phyloP scores from a whole-genome alignment of 2,329 filamentous ascomycete genomes.

The Bipolaris cookei region DNA sequence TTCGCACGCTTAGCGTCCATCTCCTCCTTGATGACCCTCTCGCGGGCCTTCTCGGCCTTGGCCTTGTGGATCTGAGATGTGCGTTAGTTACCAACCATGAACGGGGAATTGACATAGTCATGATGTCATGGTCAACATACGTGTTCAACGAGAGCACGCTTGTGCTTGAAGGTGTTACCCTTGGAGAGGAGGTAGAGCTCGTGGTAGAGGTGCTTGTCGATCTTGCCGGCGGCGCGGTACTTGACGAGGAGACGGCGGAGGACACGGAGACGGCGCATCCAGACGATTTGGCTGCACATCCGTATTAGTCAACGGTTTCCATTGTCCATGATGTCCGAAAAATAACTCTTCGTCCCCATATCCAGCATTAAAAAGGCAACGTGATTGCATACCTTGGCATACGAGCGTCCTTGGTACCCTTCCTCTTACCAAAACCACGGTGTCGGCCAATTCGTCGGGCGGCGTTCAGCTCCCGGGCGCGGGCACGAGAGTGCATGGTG shows the following conservation, averaged over 20 bases:
- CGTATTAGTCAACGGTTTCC: conserved; percentile 40
- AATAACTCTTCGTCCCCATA: conserved; percentile 5
- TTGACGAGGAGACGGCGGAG: conserved; percentile 99
- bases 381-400: conserved; percentile 83
- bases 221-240: conserved; percentile 99
- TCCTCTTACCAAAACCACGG: conserved; percentile 99
- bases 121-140: conserved; percentile 69
- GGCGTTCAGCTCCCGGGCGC: conserved; percentile 92
- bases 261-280: conserved; percentile 99
- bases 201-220: conserved; percentile 99
- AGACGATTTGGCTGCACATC: conserved; percentile 82
- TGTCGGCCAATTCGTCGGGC: conserved; percentile 95
- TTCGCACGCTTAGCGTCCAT: conserved; percentile 99
- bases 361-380: conserved; percentile 23
- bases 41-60: conserved; percentile 99
- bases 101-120: conserved; percentile 35
- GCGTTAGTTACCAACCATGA: conserved; percentile 36
- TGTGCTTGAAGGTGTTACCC: conserved; percentile 99
- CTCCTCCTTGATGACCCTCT: conserved; percentile 96
- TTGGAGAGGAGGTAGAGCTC: conserved; percentile 99
- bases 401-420: conserved; percentile 99
- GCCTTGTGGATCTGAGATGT: conserved; percentile 90
- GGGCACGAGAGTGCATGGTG: conserved; percentile 98
- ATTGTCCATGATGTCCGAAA: conserved; percentile 13
- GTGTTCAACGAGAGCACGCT: conserved; percentile 99